Evolutionary conservation across 345 rosid species (phyloP).

Genomic region (Turnera subulata): DNA sequence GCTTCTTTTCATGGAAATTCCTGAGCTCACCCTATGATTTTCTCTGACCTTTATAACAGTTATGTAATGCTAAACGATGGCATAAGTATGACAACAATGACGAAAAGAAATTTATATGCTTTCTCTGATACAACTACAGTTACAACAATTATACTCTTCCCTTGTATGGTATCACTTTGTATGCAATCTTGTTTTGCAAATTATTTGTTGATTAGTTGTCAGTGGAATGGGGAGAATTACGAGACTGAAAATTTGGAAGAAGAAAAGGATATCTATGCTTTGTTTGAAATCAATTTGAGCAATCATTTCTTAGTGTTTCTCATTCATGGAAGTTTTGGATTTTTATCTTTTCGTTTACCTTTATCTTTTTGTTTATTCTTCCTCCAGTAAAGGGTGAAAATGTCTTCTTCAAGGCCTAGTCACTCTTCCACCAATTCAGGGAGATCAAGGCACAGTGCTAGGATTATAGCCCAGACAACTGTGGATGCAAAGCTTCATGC

Average conservation of each 20-base stretch:
- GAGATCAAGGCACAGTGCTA: constrained; percentile 73
- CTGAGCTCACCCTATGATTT: too few species aligned
- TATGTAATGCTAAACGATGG: too few species aligned
- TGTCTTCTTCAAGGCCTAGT: constrained; percentile 82
- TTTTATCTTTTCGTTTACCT: background rate
- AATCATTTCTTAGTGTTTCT: background rate
- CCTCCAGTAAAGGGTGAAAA: constrained; percentile 27
- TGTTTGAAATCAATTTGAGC: background rate
- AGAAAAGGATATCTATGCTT: background rate
- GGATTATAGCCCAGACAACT: constrained; percentile 87
- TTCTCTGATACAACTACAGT: background rate
- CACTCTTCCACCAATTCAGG: constrained; percentile 65
- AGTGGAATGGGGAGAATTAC: background rate
- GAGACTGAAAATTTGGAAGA: background rate
- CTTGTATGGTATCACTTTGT: background rate
- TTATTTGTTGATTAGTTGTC: background rate
- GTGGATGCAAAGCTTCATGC: constrained; percentile 93
- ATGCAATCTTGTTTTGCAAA: background rate
- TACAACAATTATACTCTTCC: background rate
- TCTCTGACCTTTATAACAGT: too few species aligned
- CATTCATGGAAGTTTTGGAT: background rate
- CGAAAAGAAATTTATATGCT: too few species aligned
- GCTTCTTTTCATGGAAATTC: too few species aligned
- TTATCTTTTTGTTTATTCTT: background rate
- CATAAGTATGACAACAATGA: too few species aligned